Evolutionary conservation across 768 basidiomycete species (phyloP), one percentile per base, ranked within the genome.

Genomic region (Kwoniella shandongensis): DNA sequence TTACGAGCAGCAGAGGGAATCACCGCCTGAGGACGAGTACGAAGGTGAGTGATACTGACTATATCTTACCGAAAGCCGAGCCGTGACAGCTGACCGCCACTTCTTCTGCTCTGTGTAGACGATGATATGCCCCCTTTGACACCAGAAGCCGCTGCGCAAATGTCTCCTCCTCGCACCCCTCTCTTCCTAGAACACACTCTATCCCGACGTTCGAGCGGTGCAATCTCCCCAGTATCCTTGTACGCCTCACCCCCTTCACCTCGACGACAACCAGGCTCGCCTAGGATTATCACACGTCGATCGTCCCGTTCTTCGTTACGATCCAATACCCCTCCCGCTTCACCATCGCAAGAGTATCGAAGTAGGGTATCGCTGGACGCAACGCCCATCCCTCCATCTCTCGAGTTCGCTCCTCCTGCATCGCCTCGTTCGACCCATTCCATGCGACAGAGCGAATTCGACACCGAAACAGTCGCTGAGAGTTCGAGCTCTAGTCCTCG

Each of bases 291-390:
- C 32, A 6, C 32, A 6, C 41, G 48, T 49, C 46, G 46, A 13
- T 25, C 41, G 11, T 57, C 55, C 18, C 48, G 18, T 20, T 30
- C 27, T 23, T 53, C 51, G 22, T 29, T 40, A n/a, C 22, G 15
- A 22, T 53, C 51, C 15, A 29, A 26, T 17, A 44, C 36, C 5
- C 40, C 39, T 27, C 40, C 51, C 6, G 39, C 26, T n/a, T 42
- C 40, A 8, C 39, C 41, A 1, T 38, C 25, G 10, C 36, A 51
- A 10, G 38, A 44, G 22, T 41, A 57, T 35, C 47, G 55, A n/a
- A 42, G 44, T 13, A 46, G 55, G 17, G 55, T 57, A 6, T 57
- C 55, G 27, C 48, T 57, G 13, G 55, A 57, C 40, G 55, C 55
- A 10, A 50, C 48, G 7, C 48, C 48, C 22, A 23, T 50, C 2